phyloP scores from a whole-genome alignment of 2,329 filamentous ascomycete genomes.

The Calonectria hawksworthii region DNA sequence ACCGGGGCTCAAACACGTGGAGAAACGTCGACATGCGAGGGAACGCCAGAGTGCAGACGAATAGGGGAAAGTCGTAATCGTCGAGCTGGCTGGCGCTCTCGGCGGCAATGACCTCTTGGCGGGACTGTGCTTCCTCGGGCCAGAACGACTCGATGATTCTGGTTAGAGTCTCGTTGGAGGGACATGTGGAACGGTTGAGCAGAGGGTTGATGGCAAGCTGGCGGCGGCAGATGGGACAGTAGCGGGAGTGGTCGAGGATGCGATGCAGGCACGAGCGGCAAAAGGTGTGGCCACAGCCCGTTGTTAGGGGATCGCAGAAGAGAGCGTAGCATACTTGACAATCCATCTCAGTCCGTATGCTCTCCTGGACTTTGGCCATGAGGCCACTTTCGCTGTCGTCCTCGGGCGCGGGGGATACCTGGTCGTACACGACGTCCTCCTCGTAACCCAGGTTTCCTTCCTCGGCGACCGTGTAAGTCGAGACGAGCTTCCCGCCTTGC shows the following conservation, averaged over 20 bases:
- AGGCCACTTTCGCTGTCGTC: slow-evolving; percentile 37
- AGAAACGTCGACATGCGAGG: slow-evolving; percentile 88
- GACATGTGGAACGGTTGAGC: slow-evolving; percentile 56
- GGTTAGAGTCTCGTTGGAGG: slow-evolving; percentile 74
- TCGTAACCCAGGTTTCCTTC: slow-evolving; percentile 71
- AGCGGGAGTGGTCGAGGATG: slow-evolving; percentile 80
- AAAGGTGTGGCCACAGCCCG: slow-evolving; percentile 89
- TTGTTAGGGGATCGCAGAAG: slow-evolving; percentile 86
- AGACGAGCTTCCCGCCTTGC: slow-evolving; percentile 71
- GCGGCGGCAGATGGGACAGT: slow-evolving; percentile 86
- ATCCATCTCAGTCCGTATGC: slow-evolving; percentile 79
- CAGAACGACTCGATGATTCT: slow-evolving; percentile 78
- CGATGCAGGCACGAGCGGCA: slow-evolving; percentile 85
- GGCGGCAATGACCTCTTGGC: slow-evolving; percentile 66
- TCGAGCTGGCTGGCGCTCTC: slow-evolving; percentile 70
- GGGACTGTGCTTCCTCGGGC: slow-evolving; percentile 72
- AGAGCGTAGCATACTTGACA: slow-evolving; percentile 91
- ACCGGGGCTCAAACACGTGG: slow-evolving; percentile 93
- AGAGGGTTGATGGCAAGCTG: slow-evolving; percentile 66
- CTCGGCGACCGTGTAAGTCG: slow-evolving; percentile 76
- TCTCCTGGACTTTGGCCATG: slow-evolving; percentile 71
- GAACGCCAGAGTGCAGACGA: slow-evolving; percentile 86
- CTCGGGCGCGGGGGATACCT: slow-evolving; percentile 42
- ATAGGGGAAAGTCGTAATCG: slow-evolving; percentile 77
- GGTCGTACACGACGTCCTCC: slow-evolving; percentile 66